These are phyloP conservation scores for Peronospora belbahrii DNA, from an alignment of 352 stramenopile species.

Conservation along the genomic window DNA sequence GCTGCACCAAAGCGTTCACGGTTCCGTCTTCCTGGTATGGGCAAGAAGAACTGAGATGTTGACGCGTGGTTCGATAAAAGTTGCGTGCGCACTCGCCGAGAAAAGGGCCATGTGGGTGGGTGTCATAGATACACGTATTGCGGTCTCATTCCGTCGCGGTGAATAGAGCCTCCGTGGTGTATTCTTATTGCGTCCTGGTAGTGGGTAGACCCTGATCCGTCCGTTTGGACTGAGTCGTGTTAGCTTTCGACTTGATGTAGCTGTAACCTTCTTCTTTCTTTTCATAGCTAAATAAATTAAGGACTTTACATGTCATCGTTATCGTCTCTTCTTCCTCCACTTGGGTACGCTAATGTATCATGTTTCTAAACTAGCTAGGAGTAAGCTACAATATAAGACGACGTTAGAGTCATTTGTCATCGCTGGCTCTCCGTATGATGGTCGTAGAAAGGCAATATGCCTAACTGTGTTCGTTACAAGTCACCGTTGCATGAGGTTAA, in stretches of 20 bases:
- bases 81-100: constrained; percentile 11
- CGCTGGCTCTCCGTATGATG: too few relatives aligned
- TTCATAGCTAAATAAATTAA: constrained; percentile 42
- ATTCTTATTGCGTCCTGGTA: constrained; percentile 17
- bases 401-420: too few relatives aligned
- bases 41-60: constrained; percentile 66
- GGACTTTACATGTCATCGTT: constrained; percentile 24
- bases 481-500: too few relatives aligned
- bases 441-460: too few relatives aligned
- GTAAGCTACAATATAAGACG: too few relatives aligned
- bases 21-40: constrained; percentile 55
- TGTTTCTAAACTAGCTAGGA: too few relatives aligned
- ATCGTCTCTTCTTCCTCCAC: too few relatives aligned
- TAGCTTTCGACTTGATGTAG: constrained; percentile 16
- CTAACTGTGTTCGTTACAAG: too few relatives aligned
- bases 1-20: constrained; percentile 57
- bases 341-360: too few relatives aligned
- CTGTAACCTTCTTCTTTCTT: constrained; percentile 23
- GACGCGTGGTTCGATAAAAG: constrained; percentile 8
- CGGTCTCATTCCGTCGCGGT: constrained; percentile 12
- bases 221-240: constrained; percentile 8
- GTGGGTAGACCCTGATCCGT: constrained; percentile 5
- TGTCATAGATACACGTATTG: constrained; percentile 12
- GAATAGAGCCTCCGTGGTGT: constrained; percentile 22
- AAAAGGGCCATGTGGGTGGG: constrained; percentile 8